These are phyloP conservation scores for Phylloboletellus chloephorus DNA, from an alignment of 1,284 basidiomycete genomes.

Conservation along the genomic window DNA sequence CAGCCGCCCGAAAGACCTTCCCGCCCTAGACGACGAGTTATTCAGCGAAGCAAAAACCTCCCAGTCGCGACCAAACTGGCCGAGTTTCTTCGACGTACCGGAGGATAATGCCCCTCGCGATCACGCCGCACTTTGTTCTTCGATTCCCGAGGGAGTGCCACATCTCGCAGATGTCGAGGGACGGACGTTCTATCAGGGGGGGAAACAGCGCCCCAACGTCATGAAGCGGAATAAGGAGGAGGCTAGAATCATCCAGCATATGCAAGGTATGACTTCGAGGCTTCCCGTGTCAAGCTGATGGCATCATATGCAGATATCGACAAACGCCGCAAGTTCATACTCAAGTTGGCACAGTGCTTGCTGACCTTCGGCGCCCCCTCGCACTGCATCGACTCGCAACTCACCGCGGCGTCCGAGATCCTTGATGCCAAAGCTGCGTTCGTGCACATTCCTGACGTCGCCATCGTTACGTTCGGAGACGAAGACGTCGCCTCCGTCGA, in stretches of 20 bases:
- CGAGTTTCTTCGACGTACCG: constrained; percentile 21
- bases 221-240: constrained; percentile 21
- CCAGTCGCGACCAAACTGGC: constrained; percentile 26
- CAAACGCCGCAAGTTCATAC: constrained; percentile 68
- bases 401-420: constrained; percentile 50
- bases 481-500: constrained; percentile 53
- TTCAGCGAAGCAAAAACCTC: constrained; percentile 25
- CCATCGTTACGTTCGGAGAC: constrained; percentile 74
- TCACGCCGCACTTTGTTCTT: constrained; percentile 13
- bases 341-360: constrained; percentile 76
- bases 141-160: constrained; percentile 3
- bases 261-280: constrained; percentile 29
- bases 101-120: constrained; percentile 16
- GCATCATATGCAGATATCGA: constrained; percentile 45
- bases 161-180: constrained; percentile 17
- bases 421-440: constrained; percentile 65
- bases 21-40: constrained; percentile 23
- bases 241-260: constrained; percentile 29
- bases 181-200: constrained; percentile 27
- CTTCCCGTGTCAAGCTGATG: neutral
- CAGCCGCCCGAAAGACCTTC: constrained; percentile 10
- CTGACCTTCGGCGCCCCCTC: constrained; percentile 82
- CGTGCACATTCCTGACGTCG: constrained; percentile 74
- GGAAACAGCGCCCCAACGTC: constrained; percentile 24
- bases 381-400: constrained; percentile 80